Evolutionary conservation across 192 early-diverging fungal genomes (phyloP).

Genomic region (Podila clonocystis): DNA sequence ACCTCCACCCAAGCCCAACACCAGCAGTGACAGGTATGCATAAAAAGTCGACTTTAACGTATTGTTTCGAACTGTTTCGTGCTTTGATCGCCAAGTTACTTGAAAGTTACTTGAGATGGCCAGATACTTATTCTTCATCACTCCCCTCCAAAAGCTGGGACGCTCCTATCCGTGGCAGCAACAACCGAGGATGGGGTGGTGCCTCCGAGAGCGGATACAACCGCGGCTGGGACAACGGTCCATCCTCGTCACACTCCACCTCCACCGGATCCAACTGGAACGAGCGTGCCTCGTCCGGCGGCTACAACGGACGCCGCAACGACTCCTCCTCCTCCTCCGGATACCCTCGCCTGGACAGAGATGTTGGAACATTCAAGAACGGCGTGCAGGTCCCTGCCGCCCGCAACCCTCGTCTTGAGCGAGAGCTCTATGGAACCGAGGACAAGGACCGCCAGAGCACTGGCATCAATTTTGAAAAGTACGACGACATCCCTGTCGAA

Average conservation of each 20-base stretch:
- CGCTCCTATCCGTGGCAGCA: conserved; percentile 19
- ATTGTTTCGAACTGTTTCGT: neutral
- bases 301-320: conserved; percentile 38
- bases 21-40: conserved; percentile 18
- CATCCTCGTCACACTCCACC: conserved; percentile 22
- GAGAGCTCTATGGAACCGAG: conserved; percentile 80
- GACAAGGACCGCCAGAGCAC: conserved; percentile 80
- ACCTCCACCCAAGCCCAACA: neutral
- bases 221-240: conserved; percentile 39
- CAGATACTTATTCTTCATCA: too few relatives aligned
- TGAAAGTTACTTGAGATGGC: too few relatives aligned
- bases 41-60: neutral
- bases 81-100: neutral
- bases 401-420: conserved; percentile 81
- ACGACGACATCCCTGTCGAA: conserved; percentile 98
- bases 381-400: conserved; percentile 82
- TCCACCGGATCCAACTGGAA: conserved; percentile 35
- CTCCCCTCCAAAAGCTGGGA: conserved; percentile 17
- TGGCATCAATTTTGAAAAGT: conserved; percentile 99
- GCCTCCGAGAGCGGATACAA: conserved; percentile 50
- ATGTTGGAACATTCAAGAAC: conserved; percentile 52
- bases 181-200: conserved; percentile 32
- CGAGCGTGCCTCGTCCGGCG: conserved; percentile 53
- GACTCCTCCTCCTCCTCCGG: conserved; percentile 18
- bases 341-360: conserved; percentile 33